Base-by-base conservation (phyloP, 2,329 filamentous ascomycete genomes). In the Diaporthe caulivora region DNA sequence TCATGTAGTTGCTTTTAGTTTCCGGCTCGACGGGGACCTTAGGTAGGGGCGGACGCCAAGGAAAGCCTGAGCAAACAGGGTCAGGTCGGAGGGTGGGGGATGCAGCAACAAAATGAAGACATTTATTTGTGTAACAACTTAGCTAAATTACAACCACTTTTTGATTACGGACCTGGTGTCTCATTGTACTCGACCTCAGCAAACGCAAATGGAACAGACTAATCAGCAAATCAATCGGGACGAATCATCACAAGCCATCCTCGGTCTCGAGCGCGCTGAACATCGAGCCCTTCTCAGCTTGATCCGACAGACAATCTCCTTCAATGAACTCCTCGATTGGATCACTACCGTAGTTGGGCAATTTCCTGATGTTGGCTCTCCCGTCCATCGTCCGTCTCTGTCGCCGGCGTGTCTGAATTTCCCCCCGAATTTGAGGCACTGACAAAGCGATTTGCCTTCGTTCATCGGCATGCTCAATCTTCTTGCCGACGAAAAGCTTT, bases 291-390 rank as follows among this genome's bases (percentile, higher is more conserved):
- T 72, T 62, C 4, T 70, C 68, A 13, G 47, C 58, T 67, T 34
- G 47, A 55, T 65, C 54, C 21, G 53, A 69, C n/a, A 26, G 55
- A 10, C 17, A 40, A 6, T 76, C 67, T 5, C 78, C 77, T 42
- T 79, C 77, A 13, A 40, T 10, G 58, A 80, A 77, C 10, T 82
- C 80, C 70, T 82, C 80, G 49, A 82, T 82, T 0, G 80, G 80
- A 72, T 82, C 80, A 29, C 76, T 77, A 40, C 71, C 76, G 70
- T 80, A 79, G 72, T 78, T 78, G 1, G 80, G 80, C 34, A 82
- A 74, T 11, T 76, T 76, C 29, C 79, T 77, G 37, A 82, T 82
- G 70, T 78, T 74, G 1, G 78, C 76, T 40, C 79, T 76, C n/a
- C 78, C 78, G 69, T 78, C 77, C 2, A 40, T 51, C 18, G 37